Percentiles rank a stretch among this genome's conserved stretches.
phyloP scores from a whole-genome alignment of 2,329 filamentous ascomycete species.

The Ambrosiella cleistominuta region DNA sequence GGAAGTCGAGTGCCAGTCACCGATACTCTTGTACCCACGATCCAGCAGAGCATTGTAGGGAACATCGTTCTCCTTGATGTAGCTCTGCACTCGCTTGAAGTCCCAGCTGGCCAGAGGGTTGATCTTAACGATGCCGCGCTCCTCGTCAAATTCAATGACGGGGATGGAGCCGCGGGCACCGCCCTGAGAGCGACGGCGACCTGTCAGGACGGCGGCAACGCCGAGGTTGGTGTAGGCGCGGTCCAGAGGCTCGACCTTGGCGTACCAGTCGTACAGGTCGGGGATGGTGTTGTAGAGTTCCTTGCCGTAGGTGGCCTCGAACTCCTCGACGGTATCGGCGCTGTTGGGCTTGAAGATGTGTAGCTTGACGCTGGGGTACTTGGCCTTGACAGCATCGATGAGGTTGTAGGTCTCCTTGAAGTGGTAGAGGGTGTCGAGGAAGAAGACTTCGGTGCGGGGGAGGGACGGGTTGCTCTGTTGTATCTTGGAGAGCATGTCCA shows the following conservation, averaged over 20 bases:
- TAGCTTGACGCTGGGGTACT: slow-evolving; percentile 62
- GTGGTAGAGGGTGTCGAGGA: slow-evolving; percentile 72
- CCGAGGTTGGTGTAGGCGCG: slow-evolving; percentile 75
- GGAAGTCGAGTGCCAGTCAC: slow-evolving; percentile 93
- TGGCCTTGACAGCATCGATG: slow-evolving; percentile 53
- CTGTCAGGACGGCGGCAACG: slow-evolving; percentile 81
- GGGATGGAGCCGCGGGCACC: slow-evolving; percentile 79
- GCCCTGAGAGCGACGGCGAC: slow-evolving; percentile 79
- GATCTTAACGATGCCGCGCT: slow-evolving; percentile 85
- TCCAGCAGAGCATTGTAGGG: slow-evolving; percentile 89
- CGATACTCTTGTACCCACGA: slow-evolving; percentile 91
- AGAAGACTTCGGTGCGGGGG: slow-evolving; percentile 49
- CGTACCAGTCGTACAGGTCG: slow-evolving; percentile 88
- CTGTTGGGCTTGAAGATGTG: slow-evolving; percentile 83
- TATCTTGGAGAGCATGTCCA: slow-evolving; percentile 73
- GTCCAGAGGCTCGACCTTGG: slow-evolving; percentile 93
- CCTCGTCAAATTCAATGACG: slow-evolving; percentile 78
- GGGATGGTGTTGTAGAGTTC: slow-evolving; percentile 71
- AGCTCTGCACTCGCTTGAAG: slow-evolving; percentile 75
- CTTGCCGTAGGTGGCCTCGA: slow-evolving; percentile 65
- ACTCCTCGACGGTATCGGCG: slow-evolving; percentile 53
- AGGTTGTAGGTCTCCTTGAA: slow-evolving; percentile 61
- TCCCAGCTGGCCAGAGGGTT: slow-evolving; percentile 92
- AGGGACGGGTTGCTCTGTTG: slow-evolving; percentile 42
- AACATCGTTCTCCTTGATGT: slow-evolving; percentile 71